These are phyloP conservation scores for Hypericum perforatum DNA, from an alignment of 345 rosid genomes.

Conservation along the genomic window DNA sequence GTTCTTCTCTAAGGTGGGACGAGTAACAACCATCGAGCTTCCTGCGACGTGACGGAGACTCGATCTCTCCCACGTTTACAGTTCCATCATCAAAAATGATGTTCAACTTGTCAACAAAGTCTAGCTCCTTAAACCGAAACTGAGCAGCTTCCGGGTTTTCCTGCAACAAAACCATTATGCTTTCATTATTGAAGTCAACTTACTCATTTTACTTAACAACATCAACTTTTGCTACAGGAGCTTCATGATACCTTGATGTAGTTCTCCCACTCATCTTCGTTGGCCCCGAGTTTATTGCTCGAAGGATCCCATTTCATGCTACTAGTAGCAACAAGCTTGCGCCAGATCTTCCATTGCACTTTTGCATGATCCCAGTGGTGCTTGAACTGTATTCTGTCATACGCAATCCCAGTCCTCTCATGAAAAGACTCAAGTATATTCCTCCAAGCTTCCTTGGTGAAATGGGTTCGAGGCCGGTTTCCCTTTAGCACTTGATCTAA, in stretches of 20 bases:
- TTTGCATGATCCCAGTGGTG: conserved; percentile 38
- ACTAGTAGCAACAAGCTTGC: conserved; percentile 18
- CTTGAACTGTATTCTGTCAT: conserved; percentile 32
- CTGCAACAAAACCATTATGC: conserved; percentile 7
- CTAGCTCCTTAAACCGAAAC: conserved; percentile 29
- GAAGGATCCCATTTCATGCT: no score
- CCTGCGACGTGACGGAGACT: conserved; percentile 4
- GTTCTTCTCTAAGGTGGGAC: conserved; percentile 24
- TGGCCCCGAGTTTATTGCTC: conserved; percentile 18
- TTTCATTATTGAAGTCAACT: no score
- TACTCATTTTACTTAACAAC: no score
- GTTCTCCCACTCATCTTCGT: conserved; percentile 34
- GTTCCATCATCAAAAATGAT: conserved; percentile 21
- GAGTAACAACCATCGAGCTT: conserved; percentile 6
- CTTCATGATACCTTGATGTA: background rate
- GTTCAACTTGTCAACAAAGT: conserved; percentile 27
- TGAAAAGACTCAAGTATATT: no score
- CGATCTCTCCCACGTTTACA: conserved; percentile 14
- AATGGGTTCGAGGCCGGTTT: no score
- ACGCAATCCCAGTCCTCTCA: conserved; percentile 2
- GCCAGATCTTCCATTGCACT: conserved; percentile 45
- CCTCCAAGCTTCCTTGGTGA: no score
- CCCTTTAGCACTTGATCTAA: no score
- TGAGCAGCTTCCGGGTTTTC: conserved; percentile 35
- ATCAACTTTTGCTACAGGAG: no score